phyloP scores from a whole-genome alignment of 495 filamentous ascomycete species.

The Aspergillus panamensis region DNA sequence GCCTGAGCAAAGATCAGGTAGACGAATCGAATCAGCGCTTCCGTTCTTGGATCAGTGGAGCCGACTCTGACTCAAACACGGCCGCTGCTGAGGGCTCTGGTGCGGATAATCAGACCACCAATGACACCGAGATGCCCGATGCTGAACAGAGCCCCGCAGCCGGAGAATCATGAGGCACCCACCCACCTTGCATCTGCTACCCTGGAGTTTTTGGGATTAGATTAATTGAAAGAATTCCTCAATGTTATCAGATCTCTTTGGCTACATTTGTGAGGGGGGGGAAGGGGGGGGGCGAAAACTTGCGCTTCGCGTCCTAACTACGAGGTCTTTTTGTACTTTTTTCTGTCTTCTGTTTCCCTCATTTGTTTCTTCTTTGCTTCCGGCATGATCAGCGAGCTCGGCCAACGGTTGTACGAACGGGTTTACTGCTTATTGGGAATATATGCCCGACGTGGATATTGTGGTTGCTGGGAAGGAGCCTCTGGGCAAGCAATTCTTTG shows the following conservation, averaged over 20 bases:
- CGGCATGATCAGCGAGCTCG: conserved; percentile 19
- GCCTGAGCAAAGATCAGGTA: conserved; percentile 65
- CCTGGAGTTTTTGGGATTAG: conserved; percentile 6
- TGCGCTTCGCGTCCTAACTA: conserved; percentile 2
- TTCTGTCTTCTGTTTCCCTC: conserved; percentile 1
- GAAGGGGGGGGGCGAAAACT: not conserved
- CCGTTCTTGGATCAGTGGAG: conserved; percentile 42
- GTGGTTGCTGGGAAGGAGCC: not conserved
- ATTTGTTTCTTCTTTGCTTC: conserved; percentile 8
- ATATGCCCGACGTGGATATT: not conserved
- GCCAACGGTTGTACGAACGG: conserved; percentile 21
- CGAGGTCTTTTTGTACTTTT: not conserved
- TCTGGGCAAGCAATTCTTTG: conserved; percentile 6
- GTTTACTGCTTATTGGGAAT: conserved; percentile 17
- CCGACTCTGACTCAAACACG: conserved; percentile 22
- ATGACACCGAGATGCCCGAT: conserved; percentile 41
- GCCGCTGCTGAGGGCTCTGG: conserved; percentile 15
- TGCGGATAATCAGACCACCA: conserved; percentile 20
- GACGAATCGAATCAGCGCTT: conserved; percentile 64
- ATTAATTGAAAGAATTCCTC: too few species aligned
- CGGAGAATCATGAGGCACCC: conserved; percentile 11
- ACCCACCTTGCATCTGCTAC: not conserved
- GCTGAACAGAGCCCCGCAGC: conserved; percentile 24
- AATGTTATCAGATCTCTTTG: too few species aligned
- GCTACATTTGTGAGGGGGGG: too few species aligned